Conservation (phyloP, 1,284 basidiomycete genomes). For the Cutaneotrichosporon arboriforme region DNA sequence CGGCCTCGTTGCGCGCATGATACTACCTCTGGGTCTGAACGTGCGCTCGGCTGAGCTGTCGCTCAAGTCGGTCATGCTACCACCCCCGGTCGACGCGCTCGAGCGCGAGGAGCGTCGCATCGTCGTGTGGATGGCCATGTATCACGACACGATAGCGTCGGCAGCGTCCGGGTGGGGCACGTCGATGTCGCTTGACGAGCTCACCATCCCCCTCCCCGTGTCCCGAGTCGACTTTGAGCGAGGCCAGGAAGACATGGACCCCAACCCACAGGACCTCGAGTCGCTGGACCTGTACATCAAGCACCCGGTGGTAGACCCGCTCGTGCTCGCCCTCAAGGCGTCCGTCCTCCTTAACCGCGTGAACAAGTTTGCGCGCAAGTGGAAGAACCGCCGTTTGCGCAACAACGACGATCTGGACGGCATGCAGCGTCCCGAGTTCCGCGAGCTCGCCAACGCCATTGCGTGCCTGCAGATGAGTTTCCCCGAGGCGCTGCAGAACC, state of each 20-base stretch:
- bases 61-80: slow-evolving; percentile 42
- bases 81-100: slow-evolving; percentile 39
- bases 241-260: slow-evolving; percentile 30
- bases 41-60: slow-evolving; percentile 41
- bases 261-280: slow-evolving; percentile 45
- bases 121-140: slow-evolving; percentile 45
- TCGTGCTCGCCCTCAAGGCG: slow-evolving; percentile 38
- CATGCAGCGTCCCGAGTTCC: slow-evolving; percentile 42
- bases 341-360: slow-evolving; percentile 35
- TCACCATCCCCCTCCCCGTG: slow-evolving; percentile 41
- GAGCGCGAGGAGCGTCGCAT: slow-evolving; percentile 45
- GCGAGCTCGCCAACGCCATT: slow-evolving; percentile 41
- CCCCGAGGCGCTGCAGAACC: slow-evolving; percentile 28
- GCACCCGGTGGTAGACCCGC: slow-evolving; percentile 44
- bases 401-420: slow-evolving; percentile 43
- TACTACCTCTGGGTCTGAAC: slow-evolving; percentile 44
- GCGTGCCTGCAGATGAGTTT: slow-evolving; percentile 45
- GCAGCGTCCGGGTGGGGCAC: slow-evolving; percentile 45
- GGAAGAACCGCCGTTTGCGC: slow-evolving; percentile 42
- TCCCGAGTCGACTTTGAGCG: slow-evolving; percentile 32
- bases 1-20: slow-evolving; percentile 42
- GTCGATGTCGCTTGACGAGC: slow-evolving; percentile 42
- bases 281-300: slow-evolving; percentile 43
- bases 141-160: slow-evolving; percentile 41
- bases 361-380: slow-evolving; percentile 36